These are phyloP conservation scores for Starmerella cellae DNA, from an alignment of 805 yeast genomes.

Conservation along the genomic window DNA sequence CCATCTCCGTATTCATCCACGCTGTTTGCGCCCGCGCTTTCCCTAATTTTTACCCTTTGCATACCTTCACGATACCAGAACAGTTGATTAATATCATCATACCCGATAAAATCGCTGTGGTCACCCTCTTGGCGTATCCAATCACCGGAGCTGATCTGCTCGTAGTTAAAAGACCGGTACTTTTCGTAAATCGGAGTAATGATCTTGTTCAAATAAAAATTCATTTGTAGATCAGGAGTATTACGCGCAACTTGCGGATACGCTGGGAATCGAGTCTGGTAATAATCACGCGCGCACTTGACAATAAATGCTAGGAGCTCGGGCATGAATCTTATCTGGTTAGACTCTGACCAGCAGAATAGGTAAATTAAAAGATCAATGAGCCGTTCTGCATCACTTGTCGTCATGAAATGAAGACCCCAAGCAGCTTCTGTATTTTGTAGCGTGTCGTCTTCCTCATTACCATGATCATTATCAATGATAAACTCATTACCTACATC, in stretches of 20 bases:
- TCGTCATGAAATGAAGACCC: constrained; percentile 38
- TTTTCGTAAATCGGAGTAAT: constrained; percentile 63
- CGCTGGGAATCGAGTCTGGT: constrained; percentile 14
- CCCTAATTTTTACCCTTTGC: constrained; percentile 41
- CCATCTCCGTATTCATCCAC: constrained; percentile 29
- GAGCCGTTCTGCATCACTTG: constrained; percentile 41
- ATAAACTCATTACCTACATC: constrained; percentile 1
- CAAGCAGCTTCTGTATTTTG: constrained; percentile 38
- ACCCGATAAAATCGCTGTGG: constrained; percentile 61
- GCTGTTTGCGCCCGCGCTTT: constrained; percentile 31
- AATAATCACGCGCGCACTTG: constrained; percentile 64
- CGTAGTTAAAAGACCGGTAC: constrained; percentile 44
- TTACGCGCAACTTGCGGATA: background rate
- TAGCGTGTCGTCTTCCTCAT: constrained; percentile 29
- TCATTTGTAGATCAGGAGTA: background rate
- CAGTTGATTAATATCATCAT: constrained; percentile 79
- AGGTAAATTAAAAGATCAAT: constrained; percentile 57
- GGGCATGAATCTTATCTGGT: constrained; percentile 74
- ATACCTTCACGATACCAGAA: constrained; percentile 74
- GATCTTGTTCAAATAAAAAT: constrained; percentile 41
- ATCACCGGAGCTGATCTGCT: constrained; percentile 30
- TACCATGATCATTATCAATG: too few relatives aligned
- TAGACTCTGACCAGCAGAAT: constrained; percentile 83
- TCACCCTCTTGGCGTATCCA: constrained; percentile 43
- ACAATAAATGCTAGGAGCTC: constrained; percentile 77